Base-by-base conservation (phyloP, 495 filamentous ascomycete species). In the Trichoderma parareesei region DNA sequence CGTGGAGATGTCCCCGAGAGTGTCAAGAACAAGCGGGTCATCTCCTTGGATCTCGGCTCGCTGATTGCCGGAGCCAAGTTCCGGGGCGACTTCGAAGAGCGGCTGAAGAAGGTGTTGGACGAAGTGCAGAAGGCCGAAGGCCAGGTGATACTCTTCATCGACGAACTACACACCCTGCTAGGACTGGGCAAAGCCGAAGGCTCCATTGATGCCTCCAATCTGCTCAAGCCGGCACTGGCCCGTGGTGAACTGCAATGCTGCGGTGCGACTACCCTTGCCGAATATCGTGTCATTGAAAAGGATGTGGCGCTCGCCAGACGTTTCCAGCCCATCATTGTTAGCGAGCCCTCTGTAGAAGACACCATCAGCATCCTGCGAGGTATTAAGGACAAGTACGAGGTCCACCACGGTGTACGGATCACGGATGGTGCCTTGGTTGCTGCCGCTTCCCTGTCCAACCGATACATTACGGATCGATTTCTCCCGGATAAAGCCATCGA, bases 401-500 rank as follows among this genome's bases (percentile, higher is more conserved):
- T 97, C 14, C 94, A 98, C 69, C 94, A 98, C 73, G 89, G 89
- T 70, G 93, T 98, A 6, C 82, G 93, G 65, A 98, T 98, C 66
- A 95, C 92, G 0, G 94, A 98, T 71, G 89, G 86, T 27, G 93
- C 94, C 13, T 80, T 97, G 18, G 93, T 98, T 7, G 90, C 94
- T 5, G 94, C 94, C 18, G 93, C 94, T 9, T 90, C 89, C 0
- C 90, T 93, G 73, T 92, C 89, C 63, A 97, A 98, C 70, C 90
- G 94, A 40, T 98, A 98, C 71, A 94, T 98, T 67, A 96, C 91
- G 53, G 93, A 97, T 72, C 89, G 94, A 43, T 98, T 95, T 74
- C 80, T 97, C 1, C 93, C 94, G 1, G 93, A 97, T 74, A 97
- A 98, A 71, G 94, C 94, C 7, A 98, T 98, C 66, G 94, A 98